A percentile compares a stretch with the other conserved stretches of the same genome.
Conservation (phyloP, 768 basidiomycete species). For the Panus rudis region DNA sequence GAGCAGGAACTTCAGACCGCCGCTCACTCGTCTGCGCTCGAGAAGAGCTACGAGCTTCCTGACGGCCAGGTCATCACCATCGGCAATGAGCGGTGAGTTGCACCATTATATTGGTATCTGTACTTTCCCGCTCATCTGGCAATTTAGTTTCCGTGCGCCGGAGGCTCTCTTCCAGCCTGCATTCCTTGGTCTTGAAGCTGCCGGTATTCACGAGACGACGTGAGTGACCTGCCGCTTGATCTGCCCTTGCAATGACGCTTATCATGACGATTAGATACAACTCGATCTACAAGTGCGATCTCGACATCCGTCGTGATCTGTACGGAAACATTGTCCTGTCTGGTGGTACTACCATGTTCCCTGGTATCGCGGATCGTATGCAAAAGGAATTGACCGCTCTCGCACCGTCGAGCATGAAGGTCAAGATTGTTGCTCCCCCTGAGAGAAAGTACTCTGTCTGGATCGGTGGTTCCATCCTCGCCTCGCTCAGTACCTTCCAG, state of each 20-base stretch:
- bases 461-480: constrained; percentile 44
- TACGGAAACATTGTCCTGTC: constrained; percentile 57
- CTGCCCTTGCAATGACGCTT: not conserved
- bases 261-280: constrained; percentile 39
- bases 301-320: constrained; percentile 49
- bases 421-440: constrained; percentile 62
- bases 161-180: constrained; percentile 93
- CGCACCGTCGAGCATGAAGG: constrained; percentile 63
- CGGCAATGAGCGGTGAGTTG: constrained; percentile 71
- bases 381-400: constrained; percentile 65
- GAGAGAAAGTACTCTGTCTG: constrained; percentile 69
- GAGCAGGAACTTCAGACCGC: constrained; percentile 69
- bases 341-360: constrained; percentile 58
- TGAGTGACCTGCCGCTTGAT: constrained; percentile 22
- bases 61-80: constrained; percentile 69
- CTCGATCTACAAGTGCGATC: constrained; percentile 75
- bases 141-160: constrained; percentile 68
- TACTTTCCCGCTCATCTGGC: too few relatives aligned
- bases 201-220: constrained; percentile 83
- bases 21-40: constrained; percentile 55
- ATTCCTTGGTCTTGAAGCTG: constrained; percentile 72
- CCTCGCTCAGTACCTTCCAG: constrained; percentile 61
- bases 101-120: constrained; percentile 23
- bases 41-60: constrained; percentile 68
- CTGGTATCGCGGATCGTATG: constrained; percentile 61